Conservation (phyloP, 2,329 filamentous ascomycete species). For the Chaetomium olivaceum region DNA sequence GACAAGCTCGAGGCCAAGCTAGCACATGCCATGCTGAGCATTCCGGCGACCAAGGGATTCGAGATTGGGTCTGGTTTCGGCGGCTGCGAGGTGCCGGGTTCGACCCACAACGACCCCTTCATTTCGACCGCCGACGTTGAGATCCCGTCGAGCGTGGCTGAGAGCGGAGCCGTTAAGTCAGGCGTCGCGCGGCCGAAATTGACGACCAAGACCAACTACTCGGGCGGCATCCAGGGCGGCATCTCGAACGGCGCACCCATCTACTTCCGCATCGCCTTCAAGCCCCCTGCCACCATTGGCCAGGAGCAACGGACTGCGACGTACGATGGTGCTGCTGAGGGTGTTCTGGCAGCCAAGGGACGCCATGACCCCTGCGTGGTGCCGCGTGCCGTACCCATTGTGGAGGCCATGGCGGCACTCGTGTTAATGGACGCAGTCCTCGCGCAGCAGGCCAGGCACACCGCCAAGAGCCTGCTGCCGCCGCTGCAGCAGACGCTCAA, state of each 20-base stretch:
- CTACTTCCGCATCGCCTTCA: slow-evolving; percentile 95
- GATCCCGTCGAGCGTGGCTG: slow-evolving; percentile 43
- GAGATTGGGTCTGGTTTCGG: slow-evolving; percentile 92
- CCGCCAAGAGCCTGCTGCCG: slow-evolving; percentile 48
- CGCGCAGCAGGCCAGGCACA: slow-evolving; percentile 69
- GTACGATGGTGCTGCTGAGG: slow-evolving; percentile 70
- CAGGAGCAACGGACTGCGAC: slow-evolving; percentile 81
- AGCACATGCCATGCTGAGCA: slow-evolving; percentile 90
- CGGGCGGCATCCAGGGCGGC: slow-evolving; percentile 90
- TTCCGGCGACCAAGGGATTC: slow-evolving; percentile 93
- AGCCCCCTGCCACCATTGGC: slow-evolving; percentile 90
- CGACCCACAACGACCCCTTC: slow-evolving; percentile 90
- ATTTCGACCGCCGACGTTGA: slow-evolving; percentile 53
- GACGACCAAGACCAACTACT: slow-evolving; percentile 91
- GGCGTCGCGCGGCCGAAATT: slow-evolving; percentile 61
- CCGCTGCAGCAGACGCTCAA: slow-evolving; percentile 40
- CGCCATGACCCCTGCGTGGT: slow-evolving; percentile 93
- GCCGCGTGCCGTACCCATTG: slow-evolving; percentile 81
- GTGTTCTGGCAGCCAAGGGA: slow-evolving; percentile 85
- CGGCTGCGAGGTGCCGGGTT: slow-evolving; percentile 82
- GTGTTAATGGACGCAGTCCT: slow-evolving; percentile 85
- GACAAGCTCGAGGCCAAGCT: slow-evolving; percentile 93
- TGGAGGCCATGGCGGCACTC: slow-evolving; percentile 88
- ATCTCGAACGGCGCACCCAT: slow-evolving; percentile 92
- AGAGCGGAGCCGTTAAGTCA: slow-evolving; percentile 47